Evolutionary conservation across 2,329 filamentous ascomycete species (phyloP).

Genomic region (Septoria linicola): DNA sequence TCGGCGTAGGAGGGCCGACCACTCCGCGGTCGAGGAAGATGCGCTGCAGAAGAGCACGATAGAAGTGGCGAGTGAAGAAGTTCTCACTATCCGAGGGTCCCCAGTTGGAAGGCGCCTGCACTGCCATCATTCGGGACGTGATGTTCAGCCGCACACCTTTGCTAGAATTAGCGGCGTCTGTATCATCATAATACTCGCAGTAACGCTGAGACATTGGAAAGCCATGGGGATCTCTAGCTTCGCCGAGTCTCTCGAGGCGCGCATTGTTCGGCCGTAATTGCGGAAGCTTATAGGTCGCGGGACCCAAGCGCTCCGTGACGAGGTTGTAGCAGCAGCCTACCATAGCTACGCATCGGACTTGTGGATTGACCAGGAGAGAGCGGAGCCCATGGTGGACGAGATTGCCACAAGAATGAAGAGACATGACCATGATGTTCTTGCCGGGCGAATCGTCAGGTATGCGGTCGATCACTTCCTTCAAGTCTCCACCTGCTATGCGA

Average conservation of each 20-base stretch:
- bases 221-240: conserved; percentile 79
- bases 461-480: conserved; percentile 65
- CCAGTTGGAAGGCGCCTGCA: conserved; percentile 95
- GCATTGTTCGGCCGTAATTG: conserved; percentile 69
- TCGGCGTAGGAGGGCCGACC: conserved; percentile 56
- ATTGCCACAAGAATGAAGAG: conserved; percentile 95
- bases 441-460: conserved; percentile 20
- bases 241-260: conserved; percentile 66
- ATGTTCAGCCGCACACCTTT: conserved; percentile 82
- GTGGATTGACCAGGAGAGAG: conserved; percentile 78
- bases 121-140: conserved; percentile 96
- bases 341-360: conserved; percentile 86
- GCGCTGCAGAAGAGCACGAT: conserved; percentile 82
- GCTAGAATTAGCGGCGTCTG: conserved; percentile 31
- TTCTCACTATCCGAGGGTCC: conserved; percentile 72
- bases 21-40: conserved; percentile 87
- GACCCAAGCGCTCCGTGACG: conserved; percentile 82
- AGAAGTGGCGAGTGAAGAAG: conserved; percentile 94
- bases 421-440: conserved; percentile 75
- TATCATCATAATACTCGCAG: conserved; percentile 44
- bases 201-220: conserved; percentile 86
- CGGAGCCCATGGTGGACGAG: conserved; percentile 92
- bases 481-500: conserved; percentile 69
- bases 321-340: conserved; percentile 99
- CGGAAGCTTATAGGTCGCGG: conserved; percentile 81